Base-by-base conservation (phyloP, 768 basidiomycete species). In the Daedaleopsis nitida region DNA sequence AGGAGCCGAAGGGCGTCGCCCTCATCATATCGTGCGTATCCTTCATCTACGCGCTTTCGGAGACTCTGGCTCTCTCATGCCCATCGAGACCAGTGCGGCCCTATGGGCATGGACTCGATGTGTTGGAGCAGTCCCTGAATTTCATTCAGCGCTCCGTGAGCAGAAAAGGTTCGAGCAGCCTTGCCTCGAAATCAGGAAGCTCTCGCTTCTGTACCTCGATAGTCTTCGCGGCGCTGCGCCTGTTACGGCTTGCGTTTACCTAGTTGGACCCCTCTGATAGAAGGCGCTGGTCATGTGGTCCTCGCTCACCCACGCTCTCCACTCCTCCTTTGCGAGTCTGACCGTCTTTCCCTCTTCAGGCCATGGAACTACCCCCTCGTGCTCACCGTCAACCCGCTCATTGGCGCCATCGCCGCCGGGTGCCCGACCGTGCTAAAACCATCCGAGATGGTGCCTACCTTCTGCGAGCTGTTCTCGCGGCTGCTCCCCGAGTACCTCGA, bases 401-500 rank as follows among this genome's bases (percentile, higher is more conserved):
- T 82, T 52, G 90, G 89, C 5, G 91, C 91, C 1, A 87, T 93
- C 52, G 79, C 88, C 0, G 89, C 89, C 0, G 91, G 91, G 0
- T 89, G 87, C 66, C 80, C 85, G n/a, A 81, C 80, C 0, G 78
- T 85, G 10, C 49, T 91, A 67, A 92, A 92, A 68, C 81, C 82
- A 0, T 90, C 89, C 9, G 91, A 92, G 67, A 68, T 84, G 50
- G 70, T 78, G 0, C 82, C 87, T 0, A 72, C 78, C 44, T 77
- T 76, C 58, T 78, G 84, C 0, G 66, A 73, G 3, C 78, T 89
- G 4, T 63, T 92, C 2, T 79, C 83, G 0, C 74, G 78, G 14
- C 76, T 89, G 23, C 49, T 89, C 24, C 82, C 86, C 2, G 80
- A 83, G 65, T 85, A 85, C 64, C 77, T 85, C 32, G 83, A 85